Conservation (phyloP, 371 early-diverging fungal species). For the Fennellomyces sp. region DNA sequence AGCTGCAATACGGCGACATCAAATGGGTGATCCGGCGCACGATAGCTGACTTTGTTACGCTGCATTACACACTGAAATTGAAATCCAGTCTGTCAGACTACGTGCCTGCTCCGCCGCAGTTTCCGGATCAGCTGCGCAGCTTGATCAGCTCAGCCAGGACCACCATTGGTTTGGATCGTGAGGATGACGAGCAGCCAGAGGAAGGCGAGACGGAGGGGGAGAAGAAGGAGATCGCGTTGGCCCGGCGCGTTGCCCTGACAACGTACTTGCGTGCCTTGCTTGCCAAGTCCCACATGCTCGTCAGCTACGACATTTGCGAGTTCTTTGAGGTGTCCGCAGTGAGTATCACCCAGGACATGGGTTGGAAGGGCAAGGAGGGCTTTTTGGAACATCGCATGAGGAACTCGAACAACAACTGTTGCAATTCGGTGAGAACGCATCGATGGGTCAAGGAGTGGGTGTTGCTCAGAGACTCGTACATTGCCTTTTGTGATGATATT, state of each 20-base stretch:
- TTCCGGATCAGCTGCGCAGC: conserved; percentile 50
- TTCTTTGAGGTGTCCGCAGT: conserved; percentile 80
- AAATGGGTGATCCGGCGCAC: conserved; percentile 80
- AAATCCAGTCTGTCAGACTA: conserved; percentile 44
- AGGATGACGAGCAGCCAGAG: conserved; percentile 17
- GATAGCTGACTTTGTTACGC: conserved; percentile 69
- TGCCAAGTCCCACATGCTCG: conserved; percentile 60
- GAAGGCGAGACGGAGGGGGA: conserved; percentile 12
- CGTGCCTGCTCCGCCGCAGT: conserved; percentile 45
- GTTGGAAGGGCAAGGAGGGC: conserved; percentile 89
- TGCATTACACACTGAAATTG: conserved; percentile 67
- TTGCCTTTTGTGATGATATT: conserved; percentile 60
- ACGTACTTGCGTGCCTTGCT: conserved; percentile 63
- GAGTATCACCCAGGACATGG: conserved; percentile 78
- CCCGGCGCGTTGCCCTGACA: conserved; percentile 65
- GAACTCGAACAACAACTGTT: conserved; percentile 38
- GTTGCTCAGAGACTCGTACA: conserved; percentile 75
- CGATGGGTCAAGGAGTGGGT: conserved; percentile 76
- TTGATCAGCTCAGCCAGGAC: conserved; percentile 40
- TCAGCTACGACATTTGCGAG: conserved; percentile 77
- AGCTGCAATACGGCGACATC: conserved; percentile 78
- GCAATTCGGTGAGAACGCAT: conserved; percentile 34
- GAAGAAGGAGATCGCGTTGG: conserved; percentile 38
- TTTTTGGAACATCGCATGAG: conserved; percentile 63
- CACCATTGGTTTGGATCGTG: conserved; percentile 32